Evolutionary conservation across 306 rosid genomes (phyloP).

Genomic region (Vigna unguiculata): DNA sequence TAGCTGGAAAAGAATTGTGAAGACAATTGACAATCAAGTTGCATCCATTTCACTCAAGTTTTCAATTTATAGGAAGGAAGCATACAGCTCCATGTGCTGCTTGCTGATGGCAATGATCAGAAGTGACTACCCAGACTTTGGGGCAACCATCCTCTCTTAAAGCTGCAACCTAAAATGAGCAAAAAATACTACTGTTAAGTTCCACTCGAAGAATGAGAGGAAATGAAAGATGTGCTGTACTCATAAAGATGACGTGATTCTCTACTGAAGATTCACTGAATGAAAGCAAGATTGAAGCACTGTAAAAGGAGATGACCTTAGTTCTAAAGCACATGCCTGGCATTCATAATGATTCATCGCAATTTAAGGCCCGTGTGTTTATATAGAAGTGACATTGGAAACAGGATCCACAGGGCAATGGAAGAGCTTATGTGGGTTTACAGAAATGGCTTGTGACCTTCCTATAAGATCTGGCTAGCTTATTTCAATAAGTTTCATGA

Average conservation of each 20-base stretch:
- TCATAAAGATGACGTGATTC: conserved; percentile 23
- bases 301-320: conserved; percentile 4
- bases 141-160: conserved; percentile 95
- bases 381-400: background rate
- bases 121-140: conserved; percentile 93
- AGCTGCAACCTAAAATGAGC: conserved; percentile 71
- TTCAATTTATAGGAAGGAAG: conserved; percentile 47
- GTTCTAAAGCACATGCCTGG: background rate
- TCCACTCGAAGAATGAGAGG: conserved; percentile 9
- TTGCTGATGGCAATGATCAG: conserved; percentile 83
- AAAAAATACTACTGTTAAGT: conserved; percentile 16
- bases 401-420: background rate
- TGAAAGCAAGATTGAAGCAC: conserved; percentile 12
- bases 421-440: background rate
- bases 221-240: conserved; percentile 19
- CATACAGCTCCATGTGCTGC: conserved; percentile 92
- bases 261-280: conserved; percentile 16
- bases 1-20: conserved; percentile 21
- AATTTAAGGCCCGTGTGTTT: conserved; percentile 10
- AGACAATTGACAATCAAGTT: conserved; percentile 31
- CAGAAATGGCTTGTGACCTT: background rate
- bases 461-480: background rate
- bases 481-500: background rate
- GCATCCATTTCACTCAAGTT: conserved; percentile 26
- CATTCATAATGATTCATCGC: background rate